Evolutionary conservation across 768 basidiomycete genomes (phyloP).

Genomic region (Pholiota molesta): DNA sequence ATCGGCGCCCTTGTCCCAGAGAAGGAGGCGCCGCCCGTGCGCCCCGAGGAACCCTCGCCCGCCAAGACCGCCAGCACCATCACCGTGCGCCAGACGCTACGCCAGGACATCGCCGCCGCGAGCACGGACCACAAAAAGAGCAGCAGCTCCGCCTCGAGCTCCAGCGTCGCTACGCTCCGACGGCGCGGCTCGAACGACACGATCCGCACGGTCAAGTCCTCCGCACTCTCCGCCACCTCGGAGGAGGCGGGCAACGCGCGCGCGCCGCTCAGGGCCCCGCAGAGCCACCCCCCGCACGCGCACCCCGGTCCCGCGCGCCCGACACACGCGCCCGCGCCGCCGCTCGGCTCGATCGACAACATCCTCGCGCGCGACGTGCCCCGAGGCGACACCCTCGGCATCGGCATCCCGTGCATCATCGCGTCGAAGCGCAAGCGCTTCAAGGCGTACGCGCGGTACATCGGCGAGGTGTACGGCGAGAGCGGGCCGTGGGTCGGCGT

Average conservation of each 20-base stretch:
- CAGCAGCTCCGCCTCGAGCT: conserved; percentile 44
- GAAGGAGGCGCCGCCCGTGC: neutral
- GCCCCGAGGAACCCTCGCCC: conserved; percentile 14
- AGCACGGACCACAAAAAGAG: conserved; percentile 45
- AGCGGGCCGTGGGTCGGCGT: conserved; percentile 89
- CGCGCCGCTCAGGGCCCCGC: conserved; percentile 2
- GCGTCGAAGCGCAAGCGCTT: conserved; percentile 82
- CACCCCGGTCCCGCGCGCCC: conserved; percentile 7
- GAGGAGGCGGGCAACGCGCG: neutral
- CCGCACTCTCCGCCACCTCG: neutral
- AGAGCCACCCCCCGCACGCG: conserved; percentile 15
- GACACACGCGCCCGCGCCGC: conserved; percentile 5
- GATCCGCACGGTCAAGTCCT: conserved; percentile 35
- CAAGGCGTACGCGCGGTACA: conserved; percentile 86
- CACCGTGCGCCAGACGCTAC: conserved; percentile 25
- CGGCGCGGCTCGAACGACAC: conserved; percentile 49
- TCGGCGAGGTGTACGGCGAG: conserved; percentile 85
- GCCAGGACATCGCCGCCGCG: conserved; percentile 20
- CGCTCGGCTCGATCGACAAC: conserved; percentile 19
- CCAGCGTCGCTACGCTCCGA: conserved; percentile 44
- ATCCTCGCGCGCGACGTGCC: conserved; percentile 31
- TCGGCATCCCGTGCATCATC: conserved; percentile 91
- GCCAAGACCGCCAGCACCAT: conserved; percentile 25
- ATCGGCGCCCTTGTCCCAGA: neutral
- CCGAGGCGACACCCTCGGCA: conserved; percentile 74